A percentile compares a stretch with the other conserved stretches of the same genome.
Evolutionary conservation across 2,329 filamentous ascomycete genomes (phyloP).

Genomic region (Phialophora tarda): DNA sequence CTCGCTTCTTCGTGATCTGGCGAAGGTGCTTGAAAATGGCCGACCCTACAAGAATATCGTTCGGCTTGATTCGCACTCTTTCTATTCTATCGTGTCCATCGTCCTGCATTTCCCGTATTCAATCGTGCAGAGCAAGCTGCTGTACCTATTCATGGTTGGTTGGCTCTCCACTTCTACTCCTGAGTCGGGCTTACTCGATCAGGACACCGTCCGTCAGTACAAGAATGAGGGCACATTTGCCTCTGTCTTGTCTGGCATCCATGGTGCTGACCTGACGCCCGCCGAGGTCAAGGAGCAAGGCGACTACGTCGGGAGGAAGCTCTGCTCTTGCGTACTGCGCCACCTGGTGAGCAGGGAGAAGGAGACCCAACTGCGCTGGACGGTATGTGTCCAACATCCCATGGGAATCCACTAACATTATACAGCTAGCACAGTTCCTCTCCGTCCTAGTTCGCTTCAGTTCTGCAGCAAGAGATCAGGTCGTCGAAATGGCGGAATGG

Average conservation of each 20-base stretch:
- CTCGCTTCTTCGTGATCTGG: constrained; percentile 23
- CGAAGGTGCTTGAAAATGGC: constrained; percentile 24
- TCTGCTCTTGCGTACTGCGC: constrained; percentile 19
- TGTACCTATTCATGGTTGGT: constrained; percentile 35
- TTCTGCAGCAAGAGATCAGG: constrained; percentile 1
- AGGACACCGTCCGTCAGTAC: constrained; percentile 27
- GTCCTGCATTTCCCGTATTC: constrained; percentile 33
- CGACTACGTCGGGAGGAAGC: constrained; percentile 21
- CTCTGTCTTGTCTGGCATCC: constrained; percentile 13
- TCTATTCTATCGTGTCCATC: constrained; percentile 28
- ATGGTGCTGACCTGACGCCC: constrained; percentile 5
- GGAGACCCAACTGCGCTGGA: constrained; percentile 20
- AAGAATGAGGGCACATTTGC: constrained; percentile 14
- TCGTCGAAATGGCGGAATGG: constrained; percentile 16
- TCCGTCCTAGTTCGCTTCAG: constrained; percentile 20
- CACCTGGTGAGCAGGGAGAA: constrained; percentile 23
- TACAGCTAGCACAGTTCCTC: constrained; percentile 26
- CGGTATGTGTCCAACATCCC: constrained; percentile 5
- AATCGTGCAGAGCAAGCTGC: constrained; percentile 24
- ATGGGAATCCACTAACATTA: constrained; percentile 5
- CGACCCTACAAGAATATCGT: constrained; percentile 22
- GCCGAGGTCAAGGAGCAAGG: constrained; percentile 10
- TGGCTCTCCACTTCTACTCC: background rate
- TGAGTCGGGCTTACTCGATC: constrained; percentile 2
- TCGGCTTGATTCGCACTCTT: constrained; percentile 29